These are phyloP conservation scores for Inga oerstediana DNA, from an alignment of 306 rosid species.

Conservation along the genomic window DNA sequence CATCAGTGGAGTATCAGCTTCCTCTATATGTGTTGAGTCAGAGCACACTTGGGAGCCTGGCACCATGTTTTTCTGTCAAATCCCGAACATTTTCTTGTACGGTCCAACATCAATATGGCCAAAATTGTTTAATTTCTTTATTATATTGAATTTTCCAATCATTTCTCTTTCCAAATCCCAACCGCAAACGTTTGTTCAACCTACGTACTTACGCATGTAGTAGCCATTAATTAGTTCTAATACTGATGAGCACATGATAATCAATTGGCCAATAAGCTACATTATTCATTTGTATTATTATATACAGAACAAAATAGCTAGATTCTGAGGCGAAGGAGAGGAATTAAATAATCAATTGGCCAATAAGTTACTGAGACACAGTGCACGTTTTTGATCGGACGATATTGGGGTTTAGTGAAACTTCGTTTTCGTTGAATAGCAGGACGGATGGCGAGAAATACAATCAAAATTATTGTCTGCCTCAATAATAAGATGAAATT, in stretches of 20 bases:
- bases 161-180: neutral
- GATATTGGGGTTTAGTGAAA: neutral
- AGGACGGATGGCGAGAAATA: neutral
- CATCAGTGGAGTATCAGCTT: conserved; percentile 27
- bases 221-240: neutral
- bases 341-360: neutral
- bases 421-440: neutral
- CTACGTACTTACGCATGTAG: neutral
- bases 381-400: neutral
- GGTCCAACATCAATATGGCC: neutral
- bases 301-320: neutral
- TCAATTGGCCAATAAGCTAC: neutral
- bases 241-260: neutral
- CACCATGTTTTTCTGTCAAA: neutral
- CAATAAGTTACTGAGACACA: neutral
- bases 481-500: neutral
- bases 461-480: neutral
- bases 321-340: neutral
- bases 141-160: neutral
- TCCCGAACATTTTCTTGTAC: neutral
- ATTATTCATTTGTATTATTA: neutral
- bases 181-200: neutral
- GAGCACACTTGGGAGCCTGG: conserved; percentile 33
- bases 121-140: neutral
- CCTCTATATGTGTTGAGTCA: conserved; percentile 32